These are phyloP conservation scores for Knoxia roxburghii DNA, from an alignment of 257 asterid species.

Conservation along the genomic window DNA sequence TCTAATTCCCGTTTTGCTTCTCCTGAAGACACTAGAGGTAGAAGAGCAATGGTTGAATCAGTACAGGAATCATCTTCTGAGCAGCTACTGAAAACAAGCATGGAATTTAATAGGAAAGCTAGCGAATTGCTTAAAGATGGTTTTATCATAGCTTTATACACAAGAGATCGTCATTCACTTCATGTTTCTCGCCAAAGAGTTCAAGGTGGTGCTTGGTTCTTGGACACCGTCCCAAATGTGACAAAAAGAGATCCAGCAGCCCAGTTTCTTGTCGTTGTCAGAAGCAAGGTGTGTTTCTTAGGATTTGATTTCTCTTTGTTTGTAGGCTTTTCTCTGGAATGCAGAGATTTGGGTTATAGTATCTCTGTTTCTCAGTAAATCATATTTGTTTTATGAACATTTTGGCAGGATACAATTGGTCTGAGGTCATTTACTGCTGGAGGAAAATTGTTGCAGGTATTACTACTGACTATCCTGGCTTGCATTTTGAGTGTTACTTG, in stretches of 20 bases:
- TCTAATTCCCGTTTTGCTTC: conserved; percentile 91
- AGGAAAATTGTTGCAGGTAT: conserved; percentile 93
- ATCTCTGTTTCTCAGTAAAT: not conserved
- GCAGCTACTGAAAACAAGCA: conserved; percentile 40
- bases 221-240: conserved; percentile 73
- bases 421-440: conserved; percentile 98
- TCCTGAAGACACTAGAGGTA: conserved; percentile 70
- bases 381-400: not conserved
- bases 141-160: conserved; percentile 67
- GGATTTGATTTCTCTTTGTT: not conserved
- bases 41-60: conserved; percentile 62
- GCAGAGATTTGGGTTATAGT: not conserved
- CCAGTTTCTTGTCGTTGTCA: conserved; percentile 82
- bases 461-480: not conserved
- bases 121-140: conserved; percentile 85
- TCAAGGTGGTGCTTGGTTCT: conserved; percentile 98
- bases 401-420: conserved; percentile 85
- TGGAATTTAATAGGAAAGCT: conserved; percentile 45
- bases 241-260: conserved; percentile 98
- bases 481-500: not conserved
- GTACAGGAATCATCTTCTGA: conserved; percentile 50
- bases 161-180: conserved; percentile 68
- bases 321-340: not conserved
- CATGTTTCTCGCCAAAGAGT: conserved; percentile 91
- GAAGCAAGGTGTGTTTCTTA: conserved; percentile 68